These are phyloP conservation scores for Allomyces macrogynus DNA, from an alignment of 192 early-diverging fungal genomes.

Conservation along the genomic window DNA sequence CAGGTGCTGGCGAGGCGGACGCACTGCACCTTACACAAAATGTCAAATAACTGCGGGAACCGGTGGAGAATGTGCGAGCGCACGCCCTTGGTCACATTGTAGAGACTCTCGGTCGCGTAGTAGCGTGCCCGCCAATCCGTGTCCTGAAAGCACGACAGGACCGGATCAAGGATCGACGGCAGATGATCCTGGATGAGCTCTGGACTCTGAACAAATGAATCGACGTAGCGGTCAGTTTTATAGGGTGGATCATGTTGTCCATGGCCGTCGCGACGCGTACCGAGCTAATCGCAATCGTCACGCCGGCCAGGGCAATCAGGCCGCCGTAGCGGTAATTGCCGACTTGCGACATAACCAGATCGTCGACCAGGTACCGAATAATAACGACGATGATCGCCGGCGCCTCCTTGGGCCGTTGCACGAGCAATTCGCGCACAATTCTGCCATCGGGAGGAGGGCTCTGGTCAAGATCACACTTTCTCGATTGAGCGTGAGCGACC, in stretches of 20 bases:
- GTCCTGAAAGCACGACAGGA: slow-evolving; percentile 78
- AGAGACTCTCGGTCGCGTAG: slow-evolving; percentile 96
- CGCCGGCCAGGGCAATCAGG: slow-evolving; percentile 73
- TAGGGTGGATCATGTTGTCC: too few species aligned
- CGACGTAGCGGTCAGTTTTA: too few species aligned
- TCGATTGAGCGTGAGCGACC: too few species aligned
- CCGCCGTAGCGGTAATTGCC: slow-evolving; percentile 80
- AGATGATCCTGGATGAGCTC: slow-evolving; percentile 9
- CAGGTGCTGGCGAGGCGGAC: background rate
- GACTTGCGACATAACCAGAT: slow-evolving; percentile 74
- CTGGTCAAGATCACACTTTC: too few species aligned
- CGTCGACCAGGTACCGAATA: slow-evolving; percentile 57
- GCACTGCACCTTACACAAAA: slow-evolving; percentile 54
- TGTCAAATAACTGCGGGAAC: slow-evolving; percentile 97
- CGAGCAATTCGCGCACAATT: too few species aligned
- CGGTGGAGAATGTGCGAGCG: slow-evolving; percentile 64
- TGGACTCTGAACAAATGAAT: too few species aligned
- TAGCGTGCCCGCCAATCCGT: slow-evolving; percentile 85
- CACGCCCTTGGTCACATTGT: slow-evolving; percentile 95
- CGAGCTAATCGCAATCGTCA: slow-evolving; percentile 67
- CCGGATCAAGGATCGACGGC: slow-evolving; percentile 65
- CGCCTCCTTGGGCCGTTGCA: too few species aligned
- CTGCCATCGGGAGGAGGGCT: too few species aligned
- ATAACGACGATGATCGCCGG: slow-evolving; percentile 9
- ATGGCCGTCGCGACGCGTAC: slow-evolving; percentile 14